A percentile compares a stretch with the other conserved stretches of the same genome.
phyloP scores from a whole-genome alignment of 2,329 filamentous ascomycete genomes.

The Microcyclosporella mali region DNA sequence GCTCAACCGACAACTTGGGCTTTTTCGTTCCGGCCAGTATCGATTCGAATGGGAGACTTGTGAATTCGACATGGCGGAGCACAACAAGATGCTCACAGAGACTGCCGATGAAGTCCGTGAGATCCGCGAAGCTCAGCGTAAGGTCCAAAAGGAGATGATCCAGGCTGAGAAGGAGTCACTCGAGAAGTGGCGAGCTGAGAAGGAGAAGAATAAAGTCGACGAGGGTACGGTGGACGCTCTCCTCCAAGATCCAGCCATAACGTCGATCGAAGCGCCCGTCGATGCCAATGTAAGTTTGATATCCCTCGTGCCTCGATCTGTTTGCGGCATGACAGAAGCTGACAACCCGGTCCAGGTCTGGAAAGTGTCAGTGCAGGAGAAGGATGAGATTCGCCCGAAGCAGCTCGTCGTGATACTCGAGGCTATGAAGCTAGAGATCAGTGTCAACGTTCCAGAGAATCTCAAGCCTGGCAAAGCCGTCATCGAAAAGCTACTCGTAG shows the following conservation, averaged over 20 bases:
- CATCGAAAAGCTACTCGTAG: slow-evolving; percentile 39
- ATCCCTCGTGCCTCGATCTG: not conserved
- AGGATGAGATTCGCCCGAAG: slow-evolving; percentile 30
- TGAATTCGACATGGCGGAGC: slow-evolving; percentile 51
- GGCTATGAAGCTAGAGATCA: slow-evolving; percentile 44
- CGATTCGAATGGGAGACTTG: slow-evolving; percentile 46
- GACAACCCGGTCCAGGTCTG: slow-evolving; percentile 22
- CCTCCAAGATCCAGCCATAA: slow-evolving; percentile 35
- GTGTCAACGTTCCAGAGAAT: slow-evolving; percentile 36
- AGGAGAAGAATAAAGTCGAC: slow-evolving; percentile 40
- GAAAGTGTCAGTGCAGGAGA: slow-evolving; percentile 39
- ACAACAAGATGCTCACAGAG: slow-evolving; percentile 45
- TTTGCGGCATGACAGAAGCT: not conserved
- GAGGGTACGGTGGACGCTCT: slow-evolving; percentile 46
- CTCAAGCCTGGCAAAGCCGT: slow-evolving; percentile 20
- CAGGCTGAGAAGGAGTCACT: slow-evolving; percentile 44
- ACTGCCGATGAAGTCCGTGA: slow-evolving; percentile 44
- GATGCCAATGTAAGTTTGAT: slow-evolving; percentile 37
- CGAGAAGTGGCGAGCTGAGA: slow-evolving; percentile 39
- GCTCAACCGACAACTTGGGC: slow-evolving; percentile 43
- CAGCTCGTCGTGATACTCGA: slow-evolving; percentile 39
- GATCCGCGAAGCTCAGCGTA: slow-evolving; percentile 42
- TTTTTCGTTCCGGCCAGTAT: slow-evolving; percentile 48
- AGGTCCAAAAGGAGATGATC: slow-evolving; percentile 45
- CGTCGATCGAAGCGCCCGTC: slow-evolving; percentile 37